These are phyloP conservation scores for Tagetes erecta DNA, from an alignment of 129 eudicot species.

Conservation along the genomic window DNA sequence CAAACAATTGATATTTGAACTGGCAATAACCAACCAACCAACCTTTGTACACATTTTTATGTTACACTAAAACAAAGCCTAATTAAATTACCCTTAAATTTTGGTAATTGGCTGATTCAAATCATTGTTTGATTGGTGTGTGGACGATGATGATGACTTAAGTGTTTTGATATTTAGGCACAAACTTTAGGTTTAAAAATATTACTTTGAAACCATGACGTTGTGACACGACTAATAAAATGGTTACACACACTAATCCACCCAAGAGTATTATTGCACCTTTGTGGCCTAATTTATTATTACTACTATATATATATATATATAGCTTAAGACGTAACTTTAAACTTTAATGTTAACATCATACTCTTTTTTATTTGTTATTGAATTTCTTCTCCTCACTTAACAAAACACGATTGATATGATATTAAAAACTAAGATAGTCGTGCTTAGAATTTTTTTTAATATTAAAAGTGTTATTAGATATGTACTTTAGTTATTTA, in stretches of 20 bases:
- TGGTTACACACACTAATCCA: conserved; percentile 34
- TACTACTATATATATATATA: neutral
- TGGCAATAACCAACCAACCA: too few species aligned
- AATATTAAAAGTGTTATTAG: too few species aligned
- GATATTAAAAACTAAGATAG: neutral
- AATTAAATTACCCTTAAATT: neutral
- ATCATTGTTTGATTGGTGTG: neutral
- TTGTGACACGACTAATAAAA: conserved; percentile 18
- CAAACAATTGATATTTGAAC: too few species aligned
- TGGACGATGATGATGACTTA: neutral
- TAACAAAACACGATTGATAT: conserved; percentile 9
- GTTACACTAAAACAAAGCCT: too few species aligned
- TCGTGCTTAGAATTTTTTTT: neutral
- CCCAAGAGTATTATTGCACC: conserved; percentile 33
- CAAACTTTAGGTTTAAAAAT: conserved; percentile 11
- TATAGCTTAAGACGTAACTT: neutral
- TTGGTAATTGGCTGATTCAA: neutral
- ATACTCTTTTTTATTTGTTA: neutral
- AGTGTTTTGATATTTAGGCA: neutral
- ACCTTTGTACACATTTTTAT: too few species aligned
- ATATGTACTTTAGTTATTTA: too few species aligned
- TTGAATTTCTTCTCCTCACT: conserved; percentile 10
- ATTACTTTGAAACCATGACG: conserved; percentile 19
- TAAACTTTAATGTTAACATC: conserved; percentile 18
- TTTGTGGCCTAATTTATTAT: neutral